Percentiles rank a stretch among this genome's conserved stretches.
phyloP scores from a whole-genome alignment of 1,284 basidiomycete species.

The Baeospora myosura region DNA sequence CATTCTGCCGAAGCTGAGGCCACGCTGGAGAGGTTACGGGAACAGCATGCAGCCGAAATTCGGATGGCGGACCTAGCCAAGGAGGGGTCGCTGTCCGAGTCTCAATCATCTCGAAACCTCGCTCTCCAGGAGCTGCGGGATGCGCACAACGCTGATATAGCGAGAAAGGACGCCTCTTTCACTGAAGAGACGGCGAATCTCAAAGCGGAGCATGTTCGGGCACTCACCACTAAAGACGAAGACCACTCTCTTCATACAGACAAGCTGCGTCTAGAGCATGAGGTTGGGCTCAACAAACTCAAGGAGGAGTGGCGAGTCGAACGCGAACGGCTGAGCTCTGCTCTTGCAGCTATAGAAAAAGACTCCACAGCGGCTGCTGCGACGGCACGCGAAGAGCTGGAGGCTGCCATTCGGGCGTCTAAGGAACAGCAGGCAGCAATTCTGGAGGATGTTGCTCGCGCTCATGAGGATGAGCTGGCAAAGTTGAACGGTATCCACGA shows the following conservation, averaged over 20 bases:
- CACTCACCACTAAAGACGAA: conserved; percentile 48
- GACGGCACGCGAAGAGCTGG: conserved; percentile 40
- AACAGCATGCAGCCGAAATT: conserved; percentile 63
- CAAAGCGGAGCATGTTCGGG: conserved; percentile 52
- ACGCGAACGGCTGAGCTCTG: conserved; percentile 39
- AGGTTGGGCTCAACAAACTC: conserved; percentile 36
- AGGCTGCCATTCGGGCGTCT: conserved; percentile 38
- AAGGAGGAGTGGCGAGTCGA: conserved; percentile 47
- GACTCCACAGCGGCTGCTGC: conserved; percentile 32
- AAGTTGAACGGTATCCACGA: conserved; percentile 41
- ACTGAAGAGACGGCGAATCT: conserved; percentile 54
- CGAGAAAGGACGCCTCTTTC: conserved; percentile 57
- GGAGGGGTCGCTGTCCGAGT: conserved; percentile 65
- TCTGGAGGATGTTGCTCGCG: conserved; percentile 46
- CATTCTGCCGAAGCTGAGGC: conserved; percentile 53
- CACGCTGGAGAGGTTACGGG: conserved; percentile 55
- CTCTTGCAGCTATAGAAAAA: conserved; percentile 38
- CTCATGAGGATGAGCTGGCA: conserved; percentile 46
- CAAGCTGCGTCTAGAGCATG: conserved; percentile 38
- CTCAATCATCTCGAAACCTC: conserved; percentile 55
- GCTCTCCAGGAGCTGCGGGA: conserved; percentile 59
- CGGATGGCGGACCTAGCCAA: conserved; percentile 67
- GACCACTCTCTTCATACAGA: conserved; percentile 46
- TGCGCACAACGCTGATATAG: conserved; percentile 57
- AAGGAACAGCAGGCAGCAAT: conserved; percentile 50